Base-by-base conservation (phyloP, 1,139 yeast genomes). In the Arxiozyma slooffiae region DNA sequence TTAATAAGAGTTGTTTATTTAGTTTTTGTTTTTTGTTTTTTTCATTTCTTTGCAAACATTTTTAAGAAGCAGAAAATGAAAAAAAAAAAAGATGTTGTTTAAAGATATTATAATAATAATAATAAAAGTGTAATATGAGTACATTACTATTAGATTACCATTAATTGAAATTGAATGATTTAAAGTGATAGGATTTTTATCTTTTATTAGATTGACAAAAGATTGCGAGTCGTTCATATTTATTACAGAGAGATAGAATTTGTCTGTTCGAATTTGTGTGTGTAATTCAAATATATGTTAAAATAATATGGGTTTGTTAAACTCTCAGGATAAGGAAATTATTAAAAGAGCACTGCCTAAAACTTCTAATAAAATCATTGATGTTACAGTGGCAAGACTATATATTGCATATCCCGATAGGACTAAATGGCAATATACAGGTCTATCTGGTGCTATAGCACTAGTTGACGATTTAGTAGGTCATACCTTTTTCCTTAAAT, bases 381-480 rank as follows among this genome's bases (percentile, higher is more conserved):
- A 88, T 69, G 95, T 95, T 46, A 84, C 96, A 0, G 85, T 90
- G 5, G 97, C 96, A 1, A 72, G 96, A 52, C 74, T 92, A 48
- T 92, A 90, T 70, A 79, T 92, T 40, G 96, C 97, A 2, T 80
- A 86, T 62, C 97, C 98, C 1, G 82, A 85, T 60, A 82, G 85
- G 3, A 76, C 78, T 24, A 71, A 78, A 57, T 92, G 98, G 97
- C 78, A 77, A 18, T 88, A 79, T 69, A 90, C 98, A 0, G 97
- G 96, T 0, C 71, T 92, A 20, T 74, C 83, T 8, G 98, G 98
- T 2, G 97, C 97, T 1, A 69, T 90, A 38, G 84, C 81, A 1
- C 69, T 92, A 16, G 96, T 87, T 20, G 96, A 92, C 66, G 98
- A 92, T 69, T 71, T 85, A 22, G 96, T 92, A 8, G 97, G 98